Percentiles rank a stretch among this genome's conserved stretches.
phyloP scores from a whole-genome alignment of 331 rosid species.

The Telfairia occidentalis region DNA sequence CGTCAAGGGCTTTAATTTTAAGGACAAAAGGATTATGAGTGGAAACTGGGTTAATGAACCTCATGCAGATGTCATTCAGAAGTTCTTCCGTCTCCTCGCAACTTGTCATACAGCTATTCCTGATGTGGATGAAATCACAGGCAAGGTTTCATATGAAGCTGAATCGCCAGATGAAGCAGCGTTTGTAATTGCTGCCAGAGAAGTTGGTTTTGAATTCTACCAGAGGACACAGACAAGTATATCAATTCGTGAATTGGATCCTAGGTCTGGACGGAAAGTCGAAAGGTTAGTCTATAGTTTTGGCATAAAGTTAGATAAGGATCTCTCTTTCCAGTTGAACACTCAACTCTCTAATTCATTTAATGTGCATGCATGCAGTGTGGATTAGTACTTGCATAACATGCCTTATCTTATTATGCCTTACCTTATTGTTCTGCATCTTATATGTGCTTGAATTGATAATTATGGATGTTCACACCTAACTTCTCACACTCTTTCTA shows the following conservation, averaged over 20 bases:
- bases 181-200: constrained; percentile 94
- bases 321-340: constrained; percentile 5
- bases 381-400: neutral
- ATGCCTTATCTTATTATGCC: too few relatives aligned
- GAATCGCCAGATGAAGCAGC: constrained; percentile 99
- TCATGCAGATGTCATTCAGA: constrained; percentile 48
- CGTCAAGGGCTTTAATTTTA: constrained; percentile 78
- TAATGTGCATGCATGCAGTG: constrained; percentile 3
- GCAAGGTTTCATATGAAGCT: constrained; percentile 72
- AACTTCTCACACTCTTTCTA: constrained; percentile 3
- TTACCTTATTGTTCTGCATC: neutral
- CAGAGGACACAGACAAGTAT: constrained; percentile 81
- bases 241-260: constrained; percentile 65
- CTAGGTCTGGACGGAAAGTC: constrained; percentile 41
- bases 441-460: neutral
- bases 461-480: neutral
- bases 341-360: neutral
- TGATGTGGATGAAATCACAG: constrained; percentile 61
- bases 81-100: constrained; percentile 65
- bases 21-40: constrained; percentile 71
- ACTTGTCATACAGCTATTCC: constrained; percentile 94
- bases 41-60: constrained; percentile 89
- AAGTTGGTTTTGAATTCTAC: constrained; percentile 81
- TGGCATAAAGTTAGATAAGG: neutral
- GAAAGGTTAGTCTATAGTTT: constrained; percentile 45